Conservation (phyloP, 345 rosid genomes). For the Salix dunnii region DNA sequence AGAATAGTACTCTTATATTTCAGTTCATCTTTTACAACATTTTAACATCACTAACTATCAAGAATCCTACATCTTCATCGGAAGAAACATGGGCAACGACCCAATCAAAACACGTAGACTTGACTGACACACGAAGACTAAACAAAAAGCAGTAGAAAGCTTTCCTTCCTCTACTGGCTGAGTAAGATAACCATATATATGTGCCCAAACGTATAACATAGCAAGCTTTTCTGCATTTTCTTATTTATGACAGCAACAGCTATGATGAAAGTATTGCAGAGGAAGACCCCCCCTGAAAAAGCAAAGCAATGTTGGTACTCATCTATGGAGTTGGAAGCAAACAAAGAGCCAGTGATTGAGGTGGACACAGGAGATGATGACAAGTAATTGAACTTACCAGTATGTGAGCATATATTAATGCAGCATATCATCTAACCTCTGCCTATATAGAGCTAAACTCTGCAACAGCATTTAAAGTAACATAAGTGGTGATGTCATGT, state of each 20-base stretch:
- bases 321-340: background rate
- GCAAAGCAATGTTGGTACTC: background rate
- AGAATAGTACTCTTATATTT: background rate
- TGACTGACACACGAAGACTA: background rate
- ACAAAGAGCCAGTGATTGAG: background rate
- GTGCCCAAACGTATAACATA: background rate
- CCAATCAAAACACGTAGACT: background rate
- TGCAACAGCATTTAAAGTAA: constrained; percentile 29
- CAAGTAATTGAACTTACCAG: constrained; percentile 17
- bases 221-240: constrained; percentile 5
- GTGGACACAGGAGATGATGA: background rate
- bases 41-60: constrained; percentile 1
- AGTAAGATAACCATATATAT: background rate
- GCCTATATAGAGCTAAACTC: constrained; percentile 82
- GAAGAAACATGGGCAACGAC: constrained; percentile 4
- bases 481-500: background rate
- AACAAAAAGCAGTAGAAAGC: constrained; percentile 1
- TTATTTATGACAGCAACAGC: background rate
- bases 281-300: constrained; percentile 15
- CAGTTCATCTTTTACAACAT: constrained; percentile 1
- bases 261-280: constrained; percentile 1
- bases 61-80: constrained; percentile 11
- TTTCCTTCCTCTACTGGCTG: constrained; percentile 4
- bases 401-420: constrained; percentile 31
- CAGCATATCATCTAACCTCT: constrained; percentile 74